Percentiles rank a stretch among this genome's conserved stretches.
Evolutionary conservation across 169 alveolate genomes (phyloP).

Genomic region (Theileria sp.): DNA sequence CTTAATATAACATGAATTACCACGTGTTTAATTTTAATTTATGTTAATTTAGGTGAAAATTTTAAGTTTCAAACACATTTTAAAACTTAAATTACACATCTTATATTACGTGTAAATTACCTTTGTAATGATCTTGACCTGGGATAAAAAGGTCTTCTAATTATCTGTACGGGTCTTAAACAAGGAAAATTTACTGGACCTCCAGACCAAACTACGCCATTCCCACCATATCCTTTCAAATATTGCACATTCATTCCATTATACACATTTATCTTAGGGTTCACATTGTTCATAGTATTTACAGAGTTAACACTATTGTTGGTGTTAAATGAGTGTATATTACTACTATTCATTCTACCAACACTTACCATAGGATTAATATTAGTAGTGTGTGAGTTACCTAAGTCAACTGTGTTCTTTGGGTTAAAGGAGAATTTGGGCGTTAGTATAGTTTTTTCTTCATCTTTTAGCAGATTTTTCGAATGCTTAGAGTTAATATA

Average conservation of each 20-base stretch:
- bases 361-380: no score
- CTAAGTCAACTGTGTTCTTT: no score
- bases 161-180: background rate
- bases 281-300: no score
- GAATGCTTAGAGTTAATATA: background rate
- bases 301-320: no score
- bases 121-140: background rate
- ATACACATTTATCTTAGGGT: no score
- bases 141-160: background rate
- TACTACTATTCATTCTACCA: no score
- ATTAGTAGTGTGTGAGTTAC: background rate
- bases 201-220: background rate
- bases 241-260: conserved; percentile 1
- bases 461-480: background rate
- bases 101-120: no score
- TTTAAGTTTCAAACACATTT: no score
- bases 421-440: background rate
- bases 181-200: background rate
- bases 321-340: no score
- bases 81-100: background rate
- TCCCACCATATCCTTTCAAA: background rate
- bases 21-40: no score
- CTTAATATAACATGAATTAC: no score
- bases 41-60: no score
- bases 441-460: background rate